Evolutionary conservation across 306 rosid genomes (phyloP).

Genomic region (Acacia melanoxylon): DNA sequence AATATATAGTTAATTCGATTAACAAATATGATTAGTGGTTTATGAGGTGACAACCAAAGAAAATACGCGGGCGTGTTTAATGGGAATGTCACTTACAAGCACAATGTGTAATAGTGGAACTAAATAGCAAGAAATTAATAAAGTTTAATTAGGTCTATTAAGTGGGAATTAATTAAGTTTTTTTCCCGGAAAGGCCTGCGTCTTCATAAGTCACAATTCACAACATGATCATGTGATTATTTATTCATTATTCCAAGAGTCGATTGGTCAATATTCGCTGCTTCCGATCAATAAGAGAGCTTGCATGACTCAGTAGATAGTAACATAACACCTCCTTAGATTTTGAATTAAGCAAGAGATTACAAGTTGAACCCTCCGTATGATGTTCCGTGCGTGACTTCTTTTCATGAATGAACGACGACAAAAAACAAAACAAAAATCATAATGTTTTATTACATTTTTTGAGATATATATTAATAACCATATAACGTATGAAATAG

Average conservation of each 20-base stretch:
- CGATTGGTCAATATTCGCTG: constrained; percentile 2
- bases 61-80: constrained; percentile 58
- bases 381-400: too few relatives aligned
- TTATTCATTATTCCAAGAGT: constrained; percentile 21
- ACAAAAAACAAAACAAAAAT: too few relatives aligned
- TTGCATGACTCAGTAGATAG: too few relatives aligned
- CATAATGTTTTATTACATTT: too few relatives aligned
- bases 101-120: constrained; percentile 41
- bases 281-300: background rate
- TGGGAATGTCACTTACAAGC: constrained; percentile 67
- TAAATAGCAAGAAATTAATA: constrained; percentile 16
- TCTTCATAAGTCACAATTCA: background rate
- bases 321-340: too few relatives aligned
- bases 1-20: constrained; percentile 15
- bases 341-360: too few relatives aligned
- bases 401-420: too few relatives aligned
- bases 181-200: background rate
- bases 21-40: constrained; percentile 47
- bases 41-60: constrained; percentile 42
- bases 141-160: background rate
- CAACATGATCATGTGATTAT: background rate
- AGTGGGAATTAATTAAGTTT: constrained; percentile 1
- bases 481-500: background rate
- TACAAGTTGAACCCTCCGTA: too few relatives aligned
- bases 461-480: too few relatives aligned